Conservation (phyloP, 2,329 filamentous ascomycete species). For the Fusarium vanettenii region DNA sequence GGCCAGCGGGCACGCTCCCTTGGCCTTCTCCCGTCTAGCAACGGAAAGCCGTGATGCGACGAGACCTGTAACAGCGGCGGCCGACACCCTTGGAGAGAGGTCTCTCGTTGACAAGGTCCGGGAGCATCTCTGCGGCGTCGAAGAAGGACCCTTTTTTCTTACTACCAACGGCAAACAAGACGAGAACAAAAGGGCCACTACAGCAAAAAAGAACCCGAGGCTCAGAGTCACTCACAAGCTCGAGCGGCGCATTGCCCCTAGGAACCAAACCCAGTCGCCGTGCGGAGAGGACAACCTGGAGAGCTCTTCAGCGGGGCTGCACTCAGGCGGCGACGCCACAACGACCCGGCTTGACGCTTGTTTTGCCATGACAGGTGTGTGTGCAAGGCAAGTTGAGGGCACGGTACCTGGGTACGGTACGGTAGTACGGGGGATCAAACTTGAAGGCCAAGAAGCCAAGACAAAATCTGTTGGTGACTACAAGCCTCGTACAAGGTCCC, state of each 20-base stretch:
- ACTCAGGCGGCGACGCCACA: not conserved
- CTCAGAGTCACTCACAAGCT: not conserved
- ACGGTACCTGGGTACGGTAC: not conserved
- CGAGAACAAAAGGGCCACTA: not conserved
- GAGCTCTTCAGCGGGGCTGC: not conserved
- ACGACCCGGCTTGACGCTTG: not conserved
- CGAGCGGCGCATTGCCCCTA: not conserved
- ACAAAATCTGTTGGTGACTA: not conserved
- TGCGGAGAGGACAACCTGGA: not conserved
- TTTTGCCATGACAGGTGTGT: not conserved
- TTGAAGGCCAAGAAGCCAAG: not conserved
- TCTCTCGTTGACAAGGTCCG: not conserved
- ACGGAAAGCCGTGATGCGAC: conserved; percentile 7
- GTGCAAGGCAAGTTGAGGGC: not conserved
- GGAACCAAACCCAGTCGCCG: not conserved
- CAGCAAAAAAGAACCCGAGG: not conserved
- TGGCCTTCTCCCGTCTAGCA: not conserved
- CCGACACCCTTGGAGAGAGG: not conserved
- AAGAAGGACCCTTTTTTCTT: not conserved
- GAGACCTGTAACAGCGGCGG: conserved; percentile 3
- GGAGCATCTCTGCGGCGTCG: not conserved
- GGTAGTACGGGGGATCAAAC: not conserved
- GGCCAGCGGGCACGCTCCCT: not conserved
- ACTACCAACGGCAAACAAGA: not conserved
- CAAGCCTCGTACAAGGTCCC: not conserved